A percentile compares a stretch with the other conserved stretches of the same genome.
Evolutionary conservation across 2,329 filamentous ascomycete species (phyloP).

Genomic region (Clarireedia sp.): DNA sequence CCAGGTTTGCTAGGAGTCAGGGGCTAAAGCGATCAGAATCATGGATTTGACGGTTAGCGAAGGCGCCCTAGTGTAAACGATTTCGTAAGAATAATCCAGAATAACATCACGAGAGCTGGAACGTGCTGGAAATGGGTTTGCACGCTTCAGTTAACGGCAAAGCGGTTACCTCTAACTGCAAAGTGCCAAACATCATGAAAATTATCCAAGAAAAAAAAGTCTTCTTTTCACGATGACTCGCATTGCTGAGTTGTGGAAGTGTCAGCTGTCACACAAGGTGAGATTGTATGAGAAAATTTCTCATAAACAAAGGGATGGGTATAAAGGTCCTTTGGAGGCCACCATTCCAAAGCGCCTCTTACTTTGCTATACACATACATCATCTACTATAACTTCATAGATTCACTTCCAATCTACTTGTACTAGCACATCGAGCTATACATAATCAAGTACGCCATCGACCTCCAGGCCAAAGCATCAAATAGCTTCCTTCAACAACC

Average conservation of each 20-base stretch:
- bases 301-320: background rate
- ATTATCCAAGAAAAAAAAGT: background rate
- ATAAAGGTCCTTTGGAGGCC: background rate
- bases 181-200: conserved; percentile 4
- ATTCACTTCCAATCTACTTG: background rate
- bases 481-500: background rate
- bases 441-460: background rate
- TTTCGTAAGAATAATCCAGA: conserved; percentile 6
- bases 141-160: background rate
- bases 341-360: background rate
- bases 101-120: conserved; percentile 6
- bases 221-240: conserved; percentile 5
- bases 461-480: background rate
- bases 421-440: background rate
- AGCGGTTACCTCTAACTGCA: conserved; percentile 9
- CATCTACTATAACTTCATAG: background rate
- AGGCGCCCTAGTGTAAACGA: background rate
- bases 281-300: background rate
- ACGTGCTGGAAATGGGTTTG: background rate
- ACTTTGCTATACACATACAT: background rate
- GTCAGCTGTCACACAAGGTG: conserved; percentile 3
- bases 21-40: conserved; percentile 2
- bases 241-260: background rate
- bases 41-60: background rate
- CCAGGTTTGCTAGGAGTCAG: conserved; percentile 8